These are phyloP conservation scores for Onygenales sp. DNA, from an alignment of 2,329 filamentous ascomycete species.

Conservation along the genomic window DNA sequence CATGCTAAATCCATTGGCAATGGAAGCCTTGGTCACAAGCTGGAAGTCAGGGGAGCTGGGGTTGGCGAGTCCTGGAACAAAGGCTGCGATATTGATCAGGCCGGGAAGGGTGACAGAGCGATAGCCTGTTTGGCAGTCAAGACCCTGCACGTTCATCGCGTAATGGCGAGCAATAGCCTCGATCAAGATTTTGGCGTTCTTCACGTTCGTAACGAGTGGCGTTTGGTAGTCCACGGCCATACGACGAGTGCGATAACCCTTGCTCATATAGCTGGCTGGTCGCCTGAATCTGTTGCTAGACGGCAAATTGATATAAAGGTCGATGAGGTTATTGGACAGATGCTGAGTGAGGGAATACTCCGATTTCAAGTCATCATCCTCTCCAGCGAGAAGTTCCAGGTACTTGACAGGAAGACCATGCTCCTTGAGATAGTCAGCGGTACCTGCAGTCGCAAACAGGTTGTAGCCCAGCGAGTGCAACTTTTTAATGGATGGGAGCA, in stretches of 20 bases:
- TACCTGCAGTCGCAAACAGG: conserved; percentile 91
- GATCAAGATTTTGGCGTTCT: conserved; percentile 95
- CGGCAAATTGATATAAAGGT: conserved; percentile 98
- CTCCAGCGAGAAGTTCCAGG: conserved; percentile 71
- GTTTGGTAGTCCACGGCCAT: conserved; percentile 99
- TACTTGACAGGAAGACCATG: conserved; percentile 89
- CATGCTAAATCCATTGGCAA: conserved; percentile 70
- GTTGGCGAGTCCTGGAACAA: conserved; percentile 63
- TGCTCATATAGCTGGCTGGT: conserved; percentile 96
- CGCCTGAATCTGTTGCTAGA: conserved; percentile 95
- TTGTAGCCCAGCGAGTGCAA: conserved; percentile 88
- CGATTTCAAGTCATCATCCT: conserved; percentile 76
- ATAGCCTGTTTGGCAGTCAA: conserved; percentile 89
- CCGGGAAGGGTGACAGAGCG: conserved; percentile 64
- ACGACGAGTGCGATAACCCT: conserved; percentile 89
- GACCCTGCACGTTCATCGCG: conserved; percentile 68
- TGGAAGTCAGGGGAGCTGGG: conserved; percentile 59
- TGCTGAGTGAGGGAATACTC: conserved; percentile 97
- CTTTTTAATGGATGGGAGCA: conserved; percentile 85
- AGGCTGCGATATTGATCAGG: conserved; percentile 69
- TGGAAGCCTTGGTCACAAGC: conserved; percentile 61
- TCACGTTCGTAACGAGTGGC: conserved; percentile 94
- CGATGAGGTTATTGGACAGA: conserved; percentile 93
- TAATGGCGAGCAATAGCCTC: conserved; percentile 89
- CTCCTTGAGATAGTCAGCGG: conserved; percentile 90